These are phyloP conservation scores for Eucalyptus cloeziana DNA, from an alignment of 345 rosid genomes.

Conservation along the genomic window DNA sequence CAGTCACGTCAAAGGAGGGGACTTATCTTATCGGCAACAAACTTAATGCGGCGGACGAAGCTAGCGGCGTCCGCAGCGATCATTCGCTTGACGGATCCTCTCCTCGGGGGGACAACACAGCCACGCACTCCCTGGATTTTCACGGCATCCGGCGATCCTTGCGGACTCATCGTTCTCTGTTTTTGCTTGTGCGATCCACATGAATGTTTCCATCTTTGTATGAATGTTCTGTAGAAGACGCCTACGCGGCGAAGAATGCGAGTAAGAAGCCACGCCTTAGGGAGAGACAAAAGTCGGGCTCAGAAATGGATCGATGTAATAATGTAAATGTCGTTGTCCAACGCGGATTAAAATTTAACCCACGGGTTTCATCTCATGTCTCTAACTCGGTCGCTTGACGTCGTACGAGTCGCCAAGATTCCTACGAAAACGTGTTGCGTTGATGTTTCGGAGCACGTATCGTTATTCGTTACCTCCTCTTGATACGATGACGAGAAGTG, in stretches of 20 bases:
- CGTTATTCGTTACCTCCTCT: not conserved
- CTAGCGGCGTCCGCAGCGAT: not conserved
- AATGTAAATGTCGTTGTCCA: not conserved
- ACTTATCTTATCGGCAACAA: not conserved
- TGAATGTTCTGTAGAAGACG: not conserved
- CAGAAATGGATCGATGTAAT: not conserved
- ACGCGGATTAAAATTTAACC: not conserved
- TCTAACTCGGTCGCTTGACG: not conserved
- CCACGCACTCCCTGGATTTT: not conserved
- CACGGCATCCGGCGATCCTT: not conserved
- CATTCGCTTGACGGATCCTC: not conserved
- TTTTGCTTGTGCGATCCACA: not conserved
- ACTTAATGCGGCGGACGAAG: not conserved
- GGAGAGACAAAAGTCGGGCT: not conserved
- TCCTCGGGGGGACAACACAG: not conserved
- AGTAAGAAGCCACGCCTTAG: not conserved
- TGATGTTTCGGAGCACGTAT: not conserved
- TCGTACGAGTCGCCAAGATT: not conserved
- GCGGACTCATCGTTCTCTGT: not conserved
- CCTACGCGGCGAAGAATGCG: not conserved
- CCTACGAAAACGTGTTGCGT: not conserved
- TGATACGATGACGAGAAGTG: not conserved
- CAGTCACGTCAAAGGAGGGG: not conserved
- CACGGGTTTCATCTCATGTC: not conserved
- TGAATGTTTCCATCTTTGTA: not conserved